Evolutionary conservation across 805 yeast genomes (phyloP).

Genomic region (Tetrapisispora phaffii): DNA sequence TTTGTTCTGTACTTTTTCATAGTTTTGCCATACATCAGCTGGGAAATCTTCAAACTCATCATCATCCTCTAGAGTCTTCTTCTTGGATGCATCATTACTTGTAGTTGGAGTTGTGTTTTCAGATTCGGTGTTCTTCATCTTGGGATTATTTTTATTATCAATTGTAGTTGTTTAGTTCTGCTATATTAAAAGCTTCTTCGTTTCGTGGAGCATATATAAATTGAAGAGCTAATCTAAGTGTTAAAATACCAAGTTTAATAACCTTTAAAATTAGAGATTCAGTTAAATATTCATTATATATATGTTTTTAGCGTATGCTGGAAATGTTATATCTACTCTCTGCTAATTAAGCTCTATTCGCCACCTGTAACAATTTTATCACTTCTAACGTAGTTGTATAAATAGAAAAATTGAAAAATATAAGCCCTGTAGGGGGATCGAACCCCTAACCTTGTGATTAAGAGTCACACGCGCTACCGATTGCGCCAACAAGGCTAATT

Average conservation of each 20-base stretch:
- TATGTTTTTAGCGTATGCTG: not conserved
- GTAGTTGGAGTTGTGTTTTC: not conserved
- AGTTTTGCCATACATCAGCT: conserved; percentile 72
- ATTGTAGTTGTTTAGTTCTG: too few species aligned
- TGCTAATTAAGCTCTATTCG: not conserved
- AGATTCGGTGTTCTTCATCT: not conserved
- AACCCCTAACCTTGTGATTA: conserved; percentile 22
- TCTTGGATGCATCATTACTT: conserved; percentile 3
- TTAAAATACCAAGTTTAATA: too few species aligned
- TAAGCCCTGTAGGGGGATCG: conserved; percentile 24
- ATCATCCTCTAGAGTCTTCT: conserved; percentile 72
- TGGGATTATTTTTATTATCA: not conserved
- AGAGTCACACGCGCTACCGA: conserved; percentile 21
- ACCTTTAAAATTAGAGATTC: too few species aligned
- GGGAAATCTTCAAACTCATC: conserved; percentile 98
- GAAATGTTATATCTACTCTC: not conserved
- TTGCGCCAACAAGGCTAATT: conserved; percentile 23
- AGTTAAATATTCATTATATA: not conserved
- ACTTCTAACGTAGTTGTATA: not conserved
- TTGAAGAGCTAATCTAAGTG: too few species aligned
- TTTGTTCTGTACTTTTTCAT: conserved; percentile 40
- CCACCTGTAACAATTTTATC: not conserved
- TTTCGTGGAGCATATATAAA: too few species aligned
- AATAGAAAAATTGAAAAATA: not conserved
- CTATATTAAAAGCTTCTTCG: too few species aligned